Evolutionary conservation across 164 flowering plant genomes (phyloP), one percentile per base, ranked within the genome.

Genomic region (Annona squamosa): DNA sequence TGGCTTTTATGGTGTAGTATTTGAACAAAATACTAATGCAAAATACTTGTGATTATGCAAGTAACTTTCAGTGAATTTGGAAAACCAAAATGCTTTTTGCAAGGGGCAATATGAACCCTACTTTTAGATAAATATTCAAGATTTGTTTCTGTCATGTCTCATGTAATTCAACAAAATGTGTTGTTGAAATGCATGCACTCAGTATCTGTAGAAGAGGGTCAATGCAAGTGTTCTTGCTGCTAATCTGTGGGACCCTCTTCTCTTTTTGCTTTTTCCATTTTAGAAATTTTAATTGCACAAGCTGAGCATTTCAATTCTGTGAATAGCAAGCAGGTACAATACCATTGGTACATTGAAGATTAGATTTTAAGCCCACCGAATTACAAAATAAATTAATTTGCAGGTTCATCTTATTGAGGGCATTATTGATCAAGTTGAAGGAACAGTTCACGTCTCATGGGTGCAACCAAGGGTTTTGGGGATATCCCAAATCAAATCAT

Each of bases 361-460:
- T 63, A 19, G 12, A 37, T 18, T 4, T 2, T 37, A 63, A 12
- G 18, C 44, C 5, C 12, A 37, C 18, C 45, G 9, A 65, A 42
- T 65, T 44, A 42, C n/a, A 68, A 13, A 4, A 42, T 17, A 18
- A 37, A 3, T 70, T 52, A 10, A 4, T 46, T 7, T 78, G 85
- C 87, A 95, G 98, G 99, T 91, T 76, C 99, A 89, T 81, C 89
- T 95, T 19, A 93, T 95, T 61, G 98, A 93, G 84, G 99, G 98
- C 45, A 89, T 90, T 72, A 88, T 95, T 63, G 98, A 95, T 84
- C 94, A 93, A 84, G 99, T 95, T 18, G 97, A 90, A 18, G 97
- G 93, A 67, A 90, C 93, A 0, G 96, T 95, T 61, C 90, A 93
- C 64, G 90, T 95, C 12, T 93, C 99, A 3, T 90, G 99, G 99